A percentile compares a stretch with the other conserved stretches of the same genome.
These are phyloP conservation scores for Sordariomycetes sp. DNA, from an alignment of 2,329 filamentous ascomycete genomes.

Conservation along the genomic window DNA sequence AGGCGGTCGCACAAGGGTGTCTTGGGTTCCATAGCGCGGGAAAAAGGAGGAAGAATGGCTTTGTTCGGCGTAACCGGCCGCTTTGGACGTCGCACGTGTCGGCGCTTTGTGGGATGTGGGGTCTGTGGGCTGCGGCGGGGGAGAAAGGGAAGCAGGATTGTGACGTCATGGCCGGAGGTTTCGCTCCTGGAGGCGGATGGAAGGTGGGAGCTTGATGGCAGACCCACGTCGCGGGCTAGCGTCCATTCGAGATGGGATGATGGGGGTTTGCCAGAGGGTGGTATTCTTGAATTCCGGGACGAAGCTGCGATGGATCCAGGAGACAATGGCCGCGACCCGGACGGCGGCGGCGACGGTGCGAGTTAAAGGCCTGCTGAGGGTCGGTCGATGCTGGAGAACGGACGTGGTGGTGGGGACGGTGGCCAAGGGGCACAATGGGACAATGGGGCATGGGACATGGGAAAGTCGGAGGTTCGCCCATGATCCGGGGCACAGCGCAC, in stretches of 20 bases:
- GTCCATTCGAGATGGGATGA: background rate
- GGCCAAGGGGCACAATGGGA: no score
- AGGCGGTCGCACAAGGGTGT: no score
- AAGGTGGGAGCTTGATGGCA: background rate
- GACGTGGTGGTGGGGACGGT: no score
- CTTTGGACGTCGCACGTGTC: background rate
- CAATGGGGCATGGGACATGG: no score
- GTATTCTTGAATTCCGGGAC: background rate
- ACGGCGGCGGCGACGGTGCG: background rate
- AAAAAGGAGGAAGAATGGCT: no score
- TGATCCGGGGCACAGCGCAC: no score
- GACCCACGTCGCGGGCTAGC: background rate
- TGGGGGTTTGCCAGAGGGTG: background rate
- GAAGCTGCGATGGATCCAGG: background rate
- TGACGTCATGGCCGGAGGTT: slow-evolving; percentile 4
- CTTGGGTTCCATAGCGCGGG: no score
- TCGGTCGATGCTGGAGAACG: no score
- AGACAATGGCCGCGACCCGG: background rate
- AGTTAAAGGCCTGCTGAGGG: no score
- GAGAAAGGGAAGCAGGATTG: background rate
- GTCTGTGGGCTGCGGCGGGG: background rate
- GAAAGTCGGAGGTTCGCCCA: no score
- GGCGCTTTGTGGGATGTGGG: background rate
- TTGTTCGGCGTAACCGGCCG: background rate
- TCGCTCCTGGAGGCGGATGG: background rate